Evolutionary conservation across 495 filamentous ascomycete genomes (phyloP).

Genomic region (Cryomyces minteri): DNA sequence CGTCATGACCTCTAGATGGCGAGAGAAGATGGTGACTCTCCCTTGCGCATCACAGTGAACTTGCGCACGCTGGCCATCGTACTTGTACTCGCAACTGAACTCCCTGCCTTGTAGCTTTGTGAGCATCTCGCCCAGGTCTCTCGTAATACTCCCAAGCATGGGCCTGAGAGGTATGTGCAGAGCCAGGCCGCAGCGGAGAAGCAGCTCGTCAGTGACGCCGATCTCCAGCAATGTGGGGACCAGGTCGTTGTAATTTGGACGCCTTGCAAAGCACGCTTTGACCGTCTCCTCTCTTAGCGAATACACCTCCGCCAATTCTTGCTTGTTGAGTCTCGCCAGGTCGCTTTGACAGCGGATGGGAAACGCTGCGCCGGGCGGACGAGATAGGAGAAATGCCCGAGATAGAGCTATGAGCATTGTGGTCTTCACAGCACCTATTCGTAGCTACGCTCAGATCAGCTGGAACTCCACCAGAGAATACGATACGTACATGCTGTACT

Average conservation of each 20-base stretch:
- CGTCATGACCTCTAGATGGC: conserved; percentile 91
- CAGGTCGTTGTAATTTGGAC: conserved; percentile 87
- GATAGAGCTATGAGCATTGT: conserved; percentile 94
- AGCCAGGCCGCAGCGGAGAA: conserved; percentile 59
- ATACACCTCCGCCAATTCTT: conserved; percentile 59
- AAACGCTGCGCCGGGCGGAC: conserved; percentile 44
- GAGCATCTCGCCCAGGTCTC: conserved; percentile 84
- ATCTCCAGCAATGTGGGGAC: conserved; percentile 71
- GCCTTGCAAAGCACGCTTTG: conserved; percentile 77
- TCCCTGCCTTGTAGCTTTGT: conserved; percentile 76
- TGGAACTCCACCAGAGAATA: not conserved
- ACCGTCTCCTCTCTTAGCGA: conserved; percentile 61
- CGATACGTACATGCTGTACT: conserved; percentile 46
- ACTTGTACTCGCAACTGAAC: conserved; percentile 91
- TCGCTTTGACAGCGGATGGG: conserved; percentile 31
- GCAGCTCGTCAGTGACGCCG: conserved; percentile 60
- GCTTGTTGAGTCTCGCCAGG: conserved; percentile 56
- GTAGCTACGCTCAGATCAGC: conserved; percentile 28
- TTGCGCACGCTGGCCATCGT: conserved; percentile 90
- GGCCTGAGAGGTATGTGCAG: conserved; percentile 77
- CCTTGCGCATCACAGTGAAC: conserved; percentile 68
- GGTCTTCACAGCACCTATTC: conserved; percentile 92
- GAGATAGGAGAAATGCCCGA: conserved; percentile 66
- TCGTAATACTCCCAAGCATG: conserved; percentile 91
- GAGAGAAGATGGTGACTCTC: conserved; percentile 81